These are phyloP conservation scores for Rosa persica DNA, from an alignment of 306 rosid genomes.

Conservation along the genomic window DNA sequence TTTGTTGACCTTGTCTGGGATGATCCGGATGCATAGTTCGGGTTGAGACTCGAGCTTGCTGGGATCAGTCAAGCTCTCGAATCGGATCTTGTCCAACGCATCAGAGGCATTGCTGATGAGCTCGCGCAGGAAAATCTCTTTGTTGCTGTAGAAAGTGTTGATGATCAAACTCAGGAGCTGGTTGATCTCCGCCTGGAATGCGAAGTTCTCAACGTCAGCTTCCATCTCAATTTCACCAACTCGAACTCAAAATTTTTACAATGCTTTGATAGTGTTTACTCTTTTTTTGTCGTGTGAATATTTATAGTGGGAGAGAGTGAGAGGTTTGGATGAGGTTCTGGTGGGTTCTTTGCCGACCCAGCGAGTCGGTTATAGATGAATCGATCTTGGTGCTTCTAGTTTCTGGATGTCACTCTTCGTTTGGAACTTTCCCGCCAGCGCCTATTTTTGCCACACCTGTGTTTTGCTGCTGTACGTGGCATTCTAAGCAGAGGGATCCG, in stretches of 20 bases:
- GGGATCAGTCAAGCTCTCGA: conserved; percentile 37
- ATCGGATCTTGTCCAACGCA: conserved; percentile 37
- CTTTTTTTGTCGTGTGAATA: no score
- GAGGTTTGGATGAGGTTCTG: conserved; percentile 13
- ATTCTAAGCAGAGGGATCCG: no score
- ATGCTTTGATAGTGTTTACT: background rate
- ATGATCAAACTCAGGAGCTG: conserved; percentile 40
- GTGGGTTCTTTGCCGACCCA: background rate
- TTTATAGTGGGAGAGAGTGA: background rate
- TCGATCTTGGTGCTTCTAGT: background rate
- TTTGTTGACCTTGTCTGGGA: conserved; percentile 31
- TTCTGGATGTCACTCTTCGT: background rate
- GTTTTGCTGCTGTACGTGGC: background rate
- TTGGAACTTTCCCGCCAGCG: background rate
- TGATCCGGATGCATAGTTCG: conserved; percentile 31
- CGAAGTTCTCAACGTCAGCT: conserved; percentile 22
- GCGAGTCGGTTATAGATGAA: background rate
- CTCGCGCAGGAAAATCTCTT: conserved; percentile 38
- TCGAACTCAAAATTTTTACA: background rate
- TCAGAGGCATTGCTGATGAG: conserved; percentile 38
- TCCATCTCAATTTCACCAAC: conserved; percentile 6
- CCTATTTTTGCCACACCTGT: background rate
- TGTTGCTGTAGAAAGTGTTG: conserved; percentile 40
- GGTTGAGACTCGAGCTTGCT: conserved; percentile 30
- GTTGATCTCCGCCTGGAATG: conserved; percentile 39